Evolutionary conservation across 2,329 filamentous ascomycete genomes (phyloP), one percentile per base, ranked within the genome.

Genomic region (Calonectria hawksworthii): DNA sequence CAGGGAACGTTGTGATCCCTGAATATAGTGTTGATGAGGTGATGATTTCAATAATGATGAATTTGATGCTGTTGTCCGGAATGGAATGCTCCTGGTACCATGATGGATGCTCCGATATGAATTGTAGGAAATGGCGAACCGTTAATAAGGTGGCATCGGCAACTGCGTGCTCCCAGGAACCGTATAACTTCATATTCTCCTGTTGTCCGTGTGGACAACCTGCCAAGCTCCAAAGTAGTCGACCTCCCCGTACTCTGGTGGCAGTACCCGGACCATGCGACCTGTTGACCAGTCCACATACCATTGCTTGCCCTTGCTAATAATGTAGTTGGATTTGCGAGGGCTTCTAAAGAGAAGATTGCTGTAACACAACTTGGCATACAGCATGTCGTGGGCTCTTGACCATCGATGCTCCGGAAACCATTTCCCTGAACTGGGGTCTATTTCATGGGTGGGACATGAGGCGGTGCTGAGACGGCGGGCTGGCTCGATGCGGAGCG

Each of bases 301-400:
- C 89, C 90, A 92, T 79, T 90, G 87, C 81, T 89, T 91, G 52
- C 90, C 90, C 75, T 89, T 87, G 82, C 86, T 86, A 79, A 92
- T 88, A 72, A 92, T 87, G 77, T 90, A 90, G 79, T 91, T 90
- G 74, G 87, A 90, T 81, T 92, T 92, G 68, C 90, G 86, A 30
- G 91, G 91, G 73, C 88, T 90, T 72, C 89, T 86, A 81, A 89
- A 90, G 30, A 91, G 85, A 13, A 92, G 84, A 65, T 91, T 89
- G n/a, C 89, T 88, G 82, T 91, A 91, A 83, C 90, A 92, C 13
- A 91, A 85, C 82, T 90, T 91, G 67, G 90, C 90, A 74, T 92
- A 92, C 34, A 91, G 84, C 83, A 91, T 86, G 78, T 92, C 90
- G 82, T 92, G 90, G 41, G 87, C 87, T 56, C 84, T 84, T 8